These are phyloP conservation scores for Penicillium chermesinum DNA, from an alignment of 495 filamentous ascomycete species.

Conservation along the genomic window DNA sequence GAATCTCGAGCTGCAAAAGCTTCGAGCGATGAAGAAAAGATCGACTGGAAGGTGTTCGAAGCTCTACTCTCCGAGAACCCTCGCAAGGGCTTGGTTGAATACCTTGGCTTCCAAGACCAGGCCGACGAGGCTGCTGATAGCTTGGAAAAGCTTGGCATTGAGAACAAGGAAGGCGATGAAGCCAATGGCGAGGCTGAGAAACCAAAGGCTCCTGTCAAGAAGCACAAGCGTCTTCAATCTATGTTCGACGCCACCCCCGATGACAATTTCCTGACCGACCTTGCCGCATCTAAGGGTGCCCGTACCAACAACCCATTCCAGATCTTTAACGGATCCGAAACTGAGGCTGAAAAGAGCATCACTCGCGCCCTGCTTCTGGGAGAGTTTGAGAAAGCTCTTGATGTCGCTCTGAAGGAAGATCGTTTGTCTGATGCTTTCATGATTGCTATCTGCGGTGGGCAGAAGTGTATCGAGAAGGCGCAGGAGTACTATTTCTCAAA, in stretches of 20 bases:
- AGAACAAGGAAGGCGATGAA: slow-evolving; percentile 38
- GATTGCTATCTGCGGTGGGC: slow-evolving; percentile 94
- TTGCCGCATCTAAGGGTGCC: slow-evolving; percentile 70
- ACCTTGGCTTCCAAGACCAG: slow-evolving; percentile 75
- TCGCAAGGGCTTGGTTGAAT: slow-evolving; percentile 72
- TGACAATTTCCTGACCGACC: slow-evolving; percentile 73
- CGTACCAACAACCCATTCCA: slow-evolving; percentile 85
- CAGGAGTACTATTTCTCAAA: slow-evolving; percentile 87
- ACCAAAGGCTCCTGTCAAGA: slow-evolving; percentile 42
- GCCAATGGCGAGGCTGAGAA: slow-evolving; percentile 46
- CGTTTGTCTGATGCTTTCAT: slow-evolving; percentile 95
- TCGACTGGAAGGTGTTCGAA: slow-evolving; percentile 91
- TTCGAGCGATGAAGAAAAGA: slow-evolving; percentile 81
- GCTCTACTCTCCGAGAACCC: slow-evolving; percentile 79
- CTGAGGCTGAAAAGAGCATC: slow-evolving; percentile 76
- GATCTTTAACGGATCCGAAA: slow-evolving; percentile 74
- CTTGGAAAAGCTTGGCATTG: slow-evolving; percentile 40
- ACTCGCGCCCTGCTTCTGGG: slow-evolving; percentile 84
- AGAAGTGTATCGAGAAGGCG: slow-evolving; percentile 88
- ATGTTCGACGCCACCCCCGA: slow-evolving; percentile 77
- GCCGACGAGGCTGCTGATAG: slow-evolving; percentile 47
- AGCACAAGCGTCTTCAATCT: slow-evolving; percentile 64
- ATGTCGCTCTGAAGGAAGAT: slow-evolving; percentile 80
- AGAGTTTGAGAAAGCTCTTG: slow-evolving; percentile 83
- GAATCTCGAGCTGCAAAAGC: slow-evolving; percentile 69